phyloP scores from a whole-genome alignment of 2,329 filamentous ascomycete genomes.

The Dothistroma pini region DNA sequence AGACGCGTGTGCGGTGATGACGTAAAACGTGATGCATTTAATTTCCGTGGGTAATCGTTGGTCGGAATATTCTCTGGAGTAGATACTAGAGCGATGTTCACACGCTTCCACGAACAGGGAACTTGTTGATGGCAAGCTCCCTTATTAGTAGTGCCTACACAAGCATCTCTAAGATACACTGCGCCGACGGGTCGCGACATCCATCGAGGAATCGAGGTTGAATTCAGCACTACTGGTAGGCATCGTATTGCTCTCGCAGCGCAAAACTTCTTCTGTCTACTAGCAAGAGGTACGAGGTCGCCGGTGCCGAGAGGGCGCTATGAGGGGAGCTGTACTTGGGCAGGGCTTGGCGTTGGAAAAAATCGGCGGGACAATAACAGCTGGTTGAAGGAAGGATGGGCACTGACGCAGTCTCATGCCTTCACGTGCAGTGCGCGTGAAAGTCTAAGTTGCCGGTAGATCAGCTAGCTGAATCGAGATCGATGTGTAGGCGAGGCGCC shows the following conservation, averaged over 20 bases:
- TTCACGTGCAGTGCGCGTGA: neutral
- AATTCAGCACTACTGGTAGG: neutral
- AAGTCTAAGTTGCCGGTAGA: slow-evolving; percentile 2
- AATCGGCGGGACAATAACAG: neutral
- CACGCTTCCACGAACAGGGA: neutral
- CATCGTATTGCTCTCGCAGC: neutral
- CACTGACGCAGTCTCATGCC: neutral
- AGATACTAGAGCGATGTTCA: neutral
- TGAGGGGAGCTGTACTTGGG: too few relatives aligned
- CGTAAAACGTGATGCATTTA: neutral
- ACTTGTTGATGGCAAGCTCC: too few relatives aligned
- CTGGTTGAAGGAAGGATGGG: neutral
- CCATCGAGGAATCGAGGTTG: neutral
- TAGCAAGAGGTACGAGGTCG: neutral
- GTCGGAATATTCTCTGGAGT: neutral
- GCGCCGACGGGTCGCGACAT: neutral
- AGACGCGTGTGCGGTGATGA: neutral
- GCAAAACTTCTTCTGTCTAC: neutral
- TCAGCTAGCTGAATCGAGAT: slow-evolving; percentile 3
- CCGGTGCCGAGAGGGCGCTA: neutral
- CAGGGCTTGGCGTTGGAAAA: too few relatives aligned
- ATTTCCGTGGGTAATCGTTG: slow-evolving; percentile 1
- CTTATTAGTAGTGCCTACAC: too few relatives aligned
- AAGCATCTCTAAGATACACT: neutral
- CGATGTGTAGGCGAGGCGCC: neutral